Base-by-base conservation (phyloP, 2,329 filamentous ascomycete genomes). In the Calycina herbarum region DNA sequence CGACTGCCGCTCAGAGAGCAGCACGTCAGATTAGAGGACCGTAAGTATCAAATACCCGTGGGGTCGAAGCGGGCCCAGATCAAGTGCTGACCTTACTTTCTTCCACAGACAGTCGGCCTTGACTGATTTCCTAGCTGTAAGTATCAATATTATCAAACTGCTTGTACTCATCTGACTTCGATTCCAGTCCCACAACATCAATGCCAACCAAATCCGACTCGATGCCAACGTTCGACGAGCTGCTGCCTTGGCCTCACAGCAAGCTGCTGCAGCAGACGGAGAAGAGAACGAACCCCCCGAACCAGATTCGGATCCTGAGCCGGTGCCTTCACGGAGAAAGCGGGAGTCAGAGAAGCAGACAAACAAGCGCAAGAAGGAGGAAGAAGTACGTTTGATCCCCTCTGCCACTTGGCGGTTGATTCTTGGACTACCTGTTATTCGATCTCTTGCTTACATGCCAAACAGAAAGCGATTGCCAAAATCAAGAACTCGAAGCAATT, bases 131-230 rank as follows among this genome's bases (percentile, higher is more conserved):
- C 78, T 90, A 63, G 87, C 87, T 59, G 85, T 86, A 78, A 75
- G 82, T 78, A 56, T 2, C 27, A 10, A 24, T 20, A 24, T 42
- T 27, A 15, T 7, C 33, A 5, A n/a, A 7, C 38, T 8, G 6
- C 24, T 10, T 24, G 15, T 51, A 8, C 15, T 29, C 40, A 78
- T 27, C 73, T 83, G 70, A 83, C 81, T 45, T 79, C 82, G 81
- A 69, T 70, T 80, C 35, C 78, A 89, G 85, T 86, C 89, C 2
- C 88, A 91, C 76, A 92, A 92, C 72, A 93, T 93, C 70, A 91
- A 86, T 27, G 84, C 85, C 1, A 76, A 79, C 33, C 81, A 85
- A 66, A 87, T 87, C 64, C 80, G 82, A 42, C 75, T 79, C 24
- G 80, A 84, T 67, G 83, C 83, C 20, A 80, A 82, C 38, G 75